Evolutionary conservation across 1,284 basidiomycete species (phyloP), one percentile per base, ranked within the genome.

Genomic region (Peniophora sp.): DNA sequence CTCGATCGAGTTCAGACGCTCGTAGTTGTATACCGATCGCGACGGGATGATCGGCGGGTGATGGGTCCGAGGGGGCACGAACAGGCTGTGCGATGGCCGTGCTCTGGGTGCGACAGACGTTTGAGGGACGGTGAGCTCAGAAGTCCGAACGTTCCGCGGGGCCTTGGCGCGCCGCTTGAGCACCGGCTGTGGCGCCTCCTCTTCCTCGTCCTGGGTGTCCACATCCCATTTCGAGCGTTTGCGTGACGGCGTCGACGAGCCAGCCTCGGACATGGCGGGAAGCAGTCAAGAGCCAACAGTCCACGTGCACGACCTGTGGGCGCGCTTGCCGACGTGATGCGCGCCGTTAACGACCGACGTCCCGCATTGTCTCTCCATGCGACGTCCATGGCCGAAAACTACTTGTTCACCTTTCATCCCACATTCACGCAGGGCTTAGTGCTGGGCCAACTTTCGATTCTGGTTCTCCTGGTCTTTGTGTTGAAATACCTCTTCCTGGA

Each of bases 1-100:
- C 69, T 99, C 97, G 61, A 99, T 99, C 60, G 97, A 92, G 67
- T 99, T 99, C 36, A 99, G 75, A 12, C 91, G 75, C 61, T 97
- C 93, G 66, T 96, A 97, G 62, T 78, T 85, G 68, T 93, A 95
- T 3, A 97, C 94, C 2, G 92, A 94, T 18, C 94, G 83, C 36
- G 94, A 95, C 0, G 91, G 81, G 32, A 76, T 65, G 35, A 96
- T 78, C 0, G 83, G 73, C 20, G 91, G 92, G 63, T 96, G 89
- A 2, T 70, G 68, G 2, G 78, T 84, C 51, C 92, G 75, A 35
- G 78, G 79, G 1, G 92, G 92, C 0, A 88, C 91, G 62, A 79
- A 85, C 45, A 73, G 60, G 58, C 87, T 88, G 56, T 84, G 74
- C 11, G 59, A 57, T 11, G 68, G 61, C 20, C 64, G 65, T 41